These are phyloP conservation scores for Balansia obtecta DNA, from an alignment of 2,329 filamentous ascomycete genomes.

Conservation along the genomic window DNA sequence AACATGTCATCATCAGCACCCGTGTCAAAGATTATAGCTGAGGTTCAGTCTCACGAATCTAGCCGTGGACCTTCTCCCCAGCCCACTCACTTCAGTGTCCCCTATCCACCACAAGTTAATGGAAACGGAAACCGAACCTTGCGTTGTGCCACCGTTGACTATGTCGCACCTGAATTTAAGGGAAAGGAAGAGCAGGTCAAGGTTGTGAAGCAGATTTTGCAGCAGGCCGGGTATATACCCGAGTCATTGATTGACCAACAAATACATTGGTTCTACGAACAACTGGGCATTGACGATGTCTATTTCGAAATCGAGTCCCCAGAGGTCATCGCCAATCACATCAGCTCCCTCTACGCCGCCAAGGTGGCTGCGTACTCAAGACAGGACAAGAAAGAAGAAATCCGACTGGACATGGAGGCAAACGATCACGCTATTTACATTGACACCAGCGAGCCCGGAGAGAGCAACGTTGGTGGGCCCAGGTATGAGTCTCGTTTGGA, in stretches of 20 bases:
- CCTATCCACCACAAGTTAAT: conserved; percentile 37
- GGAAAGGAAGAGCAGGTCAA: conserved; percentile 89
- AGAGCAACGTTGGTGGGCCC: conserved; percentile 65
- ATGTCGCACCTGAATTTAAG: conserved; percentile 86
- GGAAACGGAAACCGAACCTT: conserved; percentile 60
- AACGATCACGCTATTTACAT: conserved; percentile 95
- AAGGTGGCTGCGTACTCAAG: conserved; percentile 90
- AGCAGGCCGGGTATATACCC: conserved; percentile 76
- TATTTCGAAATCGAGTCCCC: conserved; percentile 89
- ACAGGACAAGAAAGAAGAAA: conserved; percentile 88
- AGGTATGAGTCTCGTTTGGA: conserved; percentile 89
- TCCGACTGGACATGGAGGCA: conserved; percentile 90
- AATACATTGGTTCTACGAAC: conserved; percentile 93
- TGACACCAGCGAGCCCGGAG: conserved; percentile 85
- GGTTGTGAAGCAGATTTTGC: conserved; percentile 68
- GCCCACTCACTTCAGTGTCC: conserved; percentile 71
- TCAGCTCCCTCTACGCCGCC: conserved; percentile 91
- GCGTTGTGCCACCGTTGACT: conserved; percentile 82
- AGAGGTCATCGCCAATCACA: conserved; percentile 81
- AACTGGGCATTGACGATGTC: conserved; percentile 95
- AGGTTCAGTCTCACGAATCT: conserved; percentile 26
- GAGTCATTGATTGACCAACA: conserved; percentile 71
- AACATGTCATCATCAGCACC: conserved; percentile 18
- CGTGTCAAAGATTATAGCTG: conserved; percentile 29
- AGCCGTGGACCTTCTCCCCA: conserved; percentile 71